These are phyloP conservation scores for Tetrahymena borealis DNA, from an alignment of 73 alveolate genomes.

Conservation along the genomic window DNA sequence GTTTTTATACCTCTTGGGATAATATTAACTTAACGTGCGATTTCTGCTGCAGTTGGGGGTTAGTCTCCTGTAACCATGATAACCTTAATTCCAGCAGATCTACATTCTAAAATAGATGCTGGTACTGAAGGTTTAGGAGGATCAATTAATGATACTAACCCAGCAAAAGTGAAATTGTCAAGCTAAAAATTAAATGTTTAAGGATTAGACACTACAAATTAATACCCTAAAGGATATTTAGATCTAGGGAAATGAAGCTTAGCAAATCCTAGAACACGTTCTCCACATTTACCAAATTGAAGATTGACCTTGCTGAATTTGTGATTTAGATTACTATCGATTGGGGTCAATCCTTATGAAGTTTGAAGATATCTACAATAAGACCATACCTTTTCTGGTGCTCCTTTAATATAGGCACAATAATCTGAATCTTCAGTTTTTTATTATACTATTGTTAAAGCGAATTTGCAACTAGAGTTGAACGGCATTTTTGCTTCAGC, in stretches of 20 bases:
- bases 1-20: constrained; percentile 55
- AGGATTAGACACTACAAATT: constrained; percentile 33
- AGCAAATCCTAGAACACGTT: constrained; percentile 68
- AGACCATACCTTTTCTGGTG: constrained; percentile 78
- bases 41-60: constrained; percentile 58
- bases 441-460: neutral
- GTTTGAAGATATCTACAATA: neutral
- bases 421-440: neutral
- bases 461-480: constrained; percentile 14
- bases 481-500: constrained; percentile 4
- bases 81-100: constrained; percentile 85
- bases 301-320: constrained; percentile 40
- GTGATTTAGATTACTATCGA: constrained; percentile 1
- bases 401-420: constrained; percentile 76
- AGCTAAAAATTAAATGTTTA: constrained; percentile 49
- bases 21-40: constrained; percentile 46
- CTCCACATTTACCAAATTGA: constrained; percentile 57
- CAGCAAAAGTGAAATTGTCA: constrained; percentile 53
- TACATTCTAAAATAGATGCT: constrained; percentile 62
- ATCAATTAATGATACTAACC: constrained; percentile 83
- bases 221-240: constrained; percentile 15
- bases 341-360: neutral
- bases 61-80: constrained; percentile 78
- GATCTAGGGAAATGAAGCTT: constrained; percentile 25
- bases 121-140: constrained; percentile 87